Percentiles rank a stretch among this genome's conserved stretches.
Evolutionary conservation across 768 basidiomycete genomes (phyloP).

Genomic region (Boletellus sp.): DNA sequence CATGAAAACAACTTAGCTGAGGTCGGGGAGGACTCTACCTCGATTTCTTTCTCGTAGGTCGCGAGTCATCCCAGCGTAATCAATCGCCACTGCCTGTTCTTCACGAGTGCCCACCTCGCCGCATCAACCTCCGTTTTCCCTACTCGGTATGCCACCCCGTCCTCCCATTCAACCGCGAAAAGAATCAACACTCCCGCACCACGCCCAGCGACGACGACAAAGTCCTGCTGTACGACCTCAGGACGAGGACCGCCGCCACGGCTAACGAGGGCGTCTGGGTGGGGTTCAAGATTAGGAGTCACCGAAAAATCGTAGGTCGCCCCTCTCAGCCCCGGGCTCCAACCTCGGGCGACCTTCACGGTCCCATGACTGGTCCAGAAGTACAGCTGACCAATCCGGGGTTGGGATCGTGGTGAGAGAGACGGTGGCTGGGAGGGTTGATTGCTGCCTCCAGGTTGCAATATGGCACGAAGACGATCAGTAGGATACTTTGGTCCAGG

Average conservation of each 20-base stretch:
- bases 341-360: background rate
- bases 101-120: background rate
- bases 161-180: constrained; percentile 15
- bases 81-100: constrained; percentile 14
- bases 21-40: no score
- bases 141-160: constrained; percentile 14
- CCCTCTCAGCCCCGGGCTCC: background rate
- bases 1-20: no score
- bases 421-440: no score
- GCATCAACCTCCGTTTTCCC: background rate
- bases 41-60: no score
- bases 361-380: constrained; percentile 18
- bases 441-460: no score
- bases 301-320: background rate
- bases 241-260: background rate
- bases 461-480: no score
- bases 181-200: background rate
- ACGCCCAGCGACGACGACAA: constrained; percentile 8
- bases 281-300: background rate
- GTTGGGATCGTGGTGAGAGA: background rate
- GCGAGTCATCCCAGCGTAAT: constrained; percentile 6
- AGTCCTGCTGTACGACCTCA: constrained; percentile 9
- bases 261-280: background rate
- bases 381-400: constrained; percentile 2
- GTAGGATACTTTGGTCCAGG: no score